Evolutionary conservation across 768 basidiomycete species (phyloP).

Genomic region (Cystobasidiopsis lactophilus): DNA sequence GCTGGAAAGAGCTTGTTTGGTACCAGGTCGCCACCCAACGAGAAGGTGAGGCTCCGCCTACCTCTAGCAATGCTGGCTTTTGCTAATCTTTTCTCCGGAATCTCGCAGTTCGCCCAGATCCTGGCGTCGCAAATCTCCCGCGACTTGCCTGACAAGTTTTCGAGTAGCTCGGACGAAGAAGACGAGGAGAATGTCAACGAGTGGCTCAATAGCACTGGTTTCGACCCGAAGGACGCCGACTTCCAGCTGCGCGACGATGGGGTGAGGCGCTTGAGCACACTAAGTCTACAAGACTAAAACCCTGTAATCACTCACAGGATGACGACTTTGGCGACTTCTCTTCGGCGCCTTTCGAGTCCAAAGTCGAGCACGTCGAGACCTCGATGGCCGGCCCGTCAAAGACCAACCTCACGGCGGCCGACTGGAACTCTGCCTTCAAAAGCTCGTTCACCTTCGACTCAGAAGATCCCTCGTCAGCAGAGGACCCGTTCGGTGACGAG

Average conservation of each 20-base stretch:
- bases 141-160: slow-evolving; percentile 10
- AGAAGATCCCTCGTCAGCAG: too few relatives aligned
- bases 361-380: background rate
- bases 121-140: slow-evolving; percentile 42
- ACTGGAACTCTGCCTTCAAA: slow-evolving; percentile 7
- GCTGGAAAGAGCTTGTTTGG: background rate
- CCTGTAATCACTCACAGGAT: background rate
- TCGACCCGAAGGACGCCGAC: slow-evolving; percentile 3
- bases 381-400: background rate
- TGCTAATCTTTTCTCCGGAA: background rate
- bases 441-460: too few relatives aligned
- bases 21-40: slow-evolving; percentile 18
- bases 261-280: background rate
- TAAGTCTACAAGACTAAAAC: background rate
- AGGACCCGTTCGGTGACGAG: too few relatives aligned
- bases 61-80: slow-evolving; percentile 4
- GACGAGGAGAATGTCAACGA: background rate
- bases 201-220: background rate
- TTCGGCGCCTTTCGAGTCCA: background rate
- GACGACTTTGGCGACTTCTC: background rate
- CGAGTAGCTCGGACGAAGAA: slow-evolving; percentile 1
- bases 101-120: slow-evolving; percentile 50
- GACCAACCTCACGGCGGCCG: background rate
- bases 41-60: slow-evolving; percentile 34
- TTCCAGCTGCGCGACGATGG: background rate